These are phyloP conservation scores for Penicillium verrucosum DNA, from an alignment of 2,329 filamentous ascomycete genomes.

Conservation along the genomic window DNA sequence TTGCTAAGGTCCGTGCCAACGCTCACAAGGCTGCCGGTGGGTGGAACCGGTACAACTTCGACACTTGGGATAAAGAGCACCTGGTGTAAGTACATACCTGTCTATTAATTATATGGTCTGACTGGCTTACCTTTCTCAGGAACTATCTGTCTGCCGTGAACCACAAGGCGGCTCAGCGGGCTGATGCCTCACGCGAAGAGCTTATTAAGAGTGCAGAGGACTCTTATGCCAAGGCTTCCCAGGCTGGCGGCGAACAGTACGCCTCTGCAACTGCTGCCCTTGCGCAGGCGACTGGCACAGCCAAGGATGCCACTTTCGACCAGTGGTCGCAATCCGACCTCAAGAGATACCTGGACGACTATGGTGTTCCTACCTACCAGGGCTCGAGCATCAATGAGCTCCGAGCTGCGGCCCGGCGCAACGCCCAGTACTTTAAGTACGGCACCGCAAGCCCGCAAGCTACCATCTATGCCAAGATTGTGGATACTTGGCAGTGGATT, in stretches of 20 bases:
- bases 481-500: constrained; percentile 47
- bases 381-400: constrained; percentile 67
- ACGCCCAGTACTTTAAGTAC: constrained; percentile 73
- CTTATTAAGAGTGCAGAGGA: constrained; percentile 58
- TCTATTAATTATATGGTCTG: constrained; percentile 18
- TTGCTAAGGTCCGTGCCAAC: constrained; percentile 70
- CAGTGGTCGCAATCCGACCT: constrained; percentile 69
- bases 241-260: constrained; percentile 44
- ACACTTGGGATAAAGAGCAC: constrained; percentile 70
- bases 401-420: constrained; percentile 66
- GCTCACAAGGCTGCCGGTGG: constrained; percentile 66
- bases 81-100: constrained; percentile 50
- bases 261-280: constrained; percentile 71
- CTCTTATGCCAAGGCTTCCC: constrained; percentile 47
- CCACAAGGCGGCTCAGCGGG: constrained; percentile 58
- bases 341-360: constrained; percentile 76
- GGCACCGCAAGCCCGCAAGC: constrained; percentile 65
- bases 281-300: constrained; percentile 61
- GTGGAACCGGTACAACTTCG: constrained; percentile 74
- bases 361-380: constrained; percentile 67
- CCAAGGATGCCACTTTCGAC: constrained; percentile 66
- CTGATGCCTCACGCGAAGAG: constrained; percentile 68
- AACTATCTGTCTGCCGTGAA: constrained; percentile 50
- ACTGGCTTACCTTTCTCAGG: constrained; percentile 41
- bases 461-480: constrained; percentile 64